A percentile compares a stretch with the other conserved stretches of the same genome.
phyloP scores from a whole-genome alignment of 495 filamentous ascomycete species.

The Annulohypoxylon moriforme region DNA sequence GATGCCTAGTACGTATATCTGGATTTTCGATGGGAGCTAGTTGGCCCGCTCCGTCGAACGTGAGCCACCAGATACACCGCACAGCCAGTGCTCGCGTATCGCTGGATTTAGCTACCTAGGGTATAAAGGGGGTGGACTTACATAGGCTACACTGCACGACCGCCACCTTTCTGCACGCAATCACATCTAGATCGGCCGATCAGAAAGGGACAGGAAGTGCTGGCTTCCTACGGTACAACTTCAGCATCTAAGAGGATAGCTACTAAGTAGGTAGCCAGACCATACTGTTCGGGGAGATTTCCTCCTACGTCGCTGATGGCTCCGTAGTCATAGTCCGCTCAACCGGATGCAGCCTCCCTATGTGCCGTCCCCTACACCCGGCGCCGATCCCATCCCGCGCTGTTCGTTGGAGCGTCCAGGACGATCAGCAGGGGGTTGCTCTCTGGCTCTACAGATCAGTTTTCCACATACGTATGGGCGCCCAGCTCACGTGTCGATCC shows the following conservation, averaged over 20 bases:
- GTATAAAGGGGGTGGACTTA: conserved; percentile 17
- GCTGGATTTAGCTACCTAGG: conserved; percentile 1
- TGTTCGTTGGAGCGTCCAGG: conserved; percentile 18
- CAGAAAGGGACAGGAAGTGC: not conserved
- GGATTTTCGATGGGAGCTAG: not conserved
- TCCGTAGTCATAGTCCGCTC: conserved; percentile 29
- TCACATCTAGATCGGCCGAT: conserved; percentile 39
- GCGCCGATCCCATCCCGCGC: conserved; percentile 42
- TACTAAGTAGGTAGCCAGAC: conserved; percentile 23
- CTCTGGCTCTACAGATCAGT: conserved; percentile 6
- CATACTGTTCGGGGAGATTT: conserved; percentile 31
- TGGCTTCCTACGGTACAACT: conserved; percentile 20
- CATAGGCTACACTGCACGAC: conserved; percentile 6
- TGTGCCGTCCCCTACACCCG: conserved; percentile 43
- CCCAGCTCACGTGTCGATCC: conserved; percentile 37
- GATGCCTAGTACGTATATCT: not conserved
- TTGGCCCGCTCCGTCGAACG: conserved; percentile 3
- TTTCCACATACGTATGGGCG: conserved; percentile 18
- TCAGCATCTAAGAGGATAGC: conserved; percentile 11
- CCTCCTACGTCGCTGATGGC: not conserved
- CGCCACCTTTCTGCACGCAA: conserved; percentile 40
- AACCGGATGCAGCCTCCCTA: conserved; percentile 46
- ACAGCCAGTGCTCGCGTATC: not conserved
- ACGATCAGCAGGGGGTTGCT: conserved; percentile 34
- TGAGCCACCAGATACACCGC: not conserved